Evolutionary conservation across 2,329 filamentous ascomycete species (phyloP).

Genomic region (Colletotrichum spaethianum): DNA sequence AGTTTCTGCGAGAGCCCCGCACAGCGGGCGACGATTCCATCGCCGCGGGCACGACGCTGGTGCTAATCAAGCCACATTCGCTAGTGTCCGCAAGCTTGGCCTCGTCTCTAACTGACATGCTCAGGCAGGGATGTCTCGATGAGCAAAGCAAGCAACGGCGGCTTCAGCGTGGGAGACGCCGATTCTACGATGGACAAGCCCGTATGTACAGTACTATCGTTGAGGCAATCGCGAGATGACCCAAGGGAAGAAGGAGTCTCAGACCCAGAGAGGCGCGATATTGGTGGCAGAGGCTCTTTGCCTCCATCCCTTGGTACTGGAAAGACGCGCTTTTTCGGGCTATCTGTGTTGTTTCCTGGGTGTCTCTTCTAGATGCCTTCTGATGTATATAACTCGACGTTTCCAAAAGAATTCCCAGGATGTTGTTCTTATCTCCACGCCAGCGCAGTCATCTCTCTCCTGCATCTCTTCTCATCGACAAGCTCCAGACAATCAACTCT

Average conservation of each 20-base stretch:
- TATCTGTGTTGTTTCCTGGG: background rate
- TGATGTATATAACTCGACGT: conserved; percentile 14
- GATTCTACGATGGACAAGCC: conserved; percentile 1
- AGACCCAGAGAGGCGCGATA: conserved; percentile 29
- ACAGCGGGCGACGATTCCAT: conserved; percentile 2
- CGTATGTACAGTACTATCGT: conserved; percentile 26
- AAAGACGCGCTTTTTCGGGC: conserved; percentile 2
- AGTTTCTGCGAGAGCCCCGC: conserved; percentile 22
- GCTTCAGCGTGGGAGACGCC: background rate
- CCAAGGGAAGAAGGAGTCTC: conserved; percentile 39
- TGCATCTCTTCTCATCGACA: conserved; percentile 33
- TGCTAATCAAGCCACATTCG: conserved; percentile 39
- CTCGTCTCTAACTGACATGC: conserved; percentile 8
- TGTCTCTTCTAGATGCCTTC: background rate
- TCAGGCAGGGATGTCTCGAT: conserved; percentile 37
- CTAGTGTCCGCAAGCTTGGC: conserved; percentile 33
- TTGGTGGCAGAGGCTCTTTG: background rate
- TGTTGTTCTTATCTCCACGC: conserved; percentile 15
- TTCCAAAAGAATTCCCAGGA: background rate
- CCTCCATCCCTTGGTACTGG: conserved; percentile 37
- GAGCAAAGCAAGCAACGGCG: conserved; percentile 20
- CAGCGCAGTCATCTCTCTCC: conserved; percentile 37
- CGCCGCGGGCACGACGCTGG: conserved; percentile 19
- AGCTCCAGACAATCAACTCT: conserved; percentile 30
- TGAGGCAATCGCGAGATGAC: conserved; percentile 40